Base-by-base conservation (phyloP, 176 grass and related monocot genomes). In the Musa itinerans region DNA sequence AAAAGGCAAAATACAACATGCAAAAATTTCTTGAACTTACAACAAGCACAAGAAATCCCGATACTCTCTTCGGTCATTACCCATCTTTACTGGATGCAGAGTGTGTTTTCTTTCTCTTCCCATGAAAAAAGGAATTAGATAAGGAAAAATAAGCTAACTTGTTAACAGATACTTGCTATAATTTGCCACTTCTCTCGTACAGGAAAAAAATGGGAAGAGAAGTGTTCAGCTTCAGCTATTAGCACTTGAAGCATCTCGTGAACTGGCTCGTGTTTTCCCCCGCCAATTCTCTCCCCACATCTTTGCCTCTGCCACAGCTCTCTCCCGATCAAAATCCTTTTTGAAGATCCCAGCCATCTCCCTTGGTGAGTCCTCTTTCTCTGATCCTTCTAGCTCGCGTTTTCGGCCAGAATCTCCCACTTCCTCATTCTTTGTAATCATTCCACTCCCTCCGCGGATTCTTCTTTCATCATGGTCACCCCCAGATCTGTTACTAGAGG, bases 271-370 rank as follows among this genome's bases (percentile, higher is more conserved):
- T 52, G 52, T 87, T 78, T 99, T 99, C 76, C 91, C 88, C 63
- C 95, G 79, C 88, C 85, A 87, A 78, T 94, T 99, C 74, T 93
- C 83, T 0, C 95, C 95, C 95, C 95, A 99, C 84, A 89, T 86
- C 78, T 86, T 99, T 22, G 95, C 95, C 83, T 99, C 95, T 0
- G 95, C 95, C 75, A 99, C 90, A 74, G 88, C 86, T 61, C 82
- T 80, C 81, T 99, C 95, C 83, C 95, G 82, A 65, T 99, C 86
- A 52, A 71, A 62, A 53, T 83, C 85, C 74, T 73, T 85, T 58
- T 85, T 90, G 14, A 76, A n/a, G 21, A 75, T 74, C 8, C 72
- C 76, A 0, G 8, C 71, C 27, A 77, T 27, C 48, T 89, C 86
- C 14, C 77, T 83, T 2, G 88, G 86, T 10, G 87, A 89, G 67